Evolutionary conservation across 257 asterid species (phyloP).

Genomic region (Plantago major): DNA sequence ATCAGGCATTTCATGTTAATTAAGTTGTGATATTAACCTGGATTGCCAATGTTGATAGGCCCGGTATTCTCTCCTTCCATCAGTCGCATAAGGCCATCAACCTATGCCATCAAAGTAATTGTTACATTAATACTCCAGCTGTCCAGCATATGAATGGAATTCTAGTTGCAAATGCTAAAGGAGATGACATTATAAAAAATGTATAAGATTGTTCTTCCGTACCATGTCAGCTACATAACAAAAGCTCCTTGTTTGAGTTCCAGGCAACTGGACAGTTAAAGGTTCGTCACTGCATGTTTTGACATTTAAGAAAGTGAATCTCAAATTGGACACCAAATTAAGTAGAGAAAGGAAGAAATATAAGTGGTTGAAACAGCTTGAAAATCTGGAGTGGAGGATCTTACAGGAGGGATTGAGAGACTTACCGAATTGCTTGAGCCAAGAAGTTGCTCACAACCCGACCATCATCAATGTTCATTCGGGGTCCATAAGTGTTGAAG

Average conservation of each 20-base stretch:
- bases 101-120: slow-evolving; percentile 36
- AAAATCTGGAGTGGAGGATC: neutral
- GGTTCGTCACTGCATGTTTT: slow-evolving; percentile 67
- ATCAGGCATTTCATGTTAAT: neutral
- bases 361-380: neutral
- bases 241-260: slow-evolving; percentile 96
- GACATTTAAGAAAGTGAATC: slow-evolving; percentile 17
- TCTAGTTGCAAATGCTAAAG: neutral
- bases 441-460: slow-evolving; percentile 98
- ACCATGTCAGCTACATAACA: slow-evolving; percentile 97
- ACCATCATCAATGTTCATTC: slow-evolving; percentile 97
- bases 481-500: slow-evolving; percentile 97
- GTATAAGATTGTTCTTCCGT: slow-evolving; percentile 15
- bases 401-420: neutral
- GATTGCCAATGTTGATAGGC: slow-evolving; percentile 95
- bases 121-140: neutral
- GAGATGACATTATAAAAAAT: neutral
- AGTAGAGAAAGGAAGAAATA: neutral
- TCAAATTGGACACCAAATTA: neutral
- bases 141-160: slow-evolving; percentile 1
- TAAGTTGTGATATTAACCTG: slow-evolving; percentile 42
- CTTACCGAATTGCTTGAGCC: slow-evolving; percentile 96
- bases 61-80: slow-evolving; percentile 88
- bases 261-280: slow-evolving; percentile 94
- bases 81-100: slow-evolving; percentile 83